Conservation (phyloP, 2,329 filamentous ascomycete species). For the Thielaviopsis populi region DNA sequence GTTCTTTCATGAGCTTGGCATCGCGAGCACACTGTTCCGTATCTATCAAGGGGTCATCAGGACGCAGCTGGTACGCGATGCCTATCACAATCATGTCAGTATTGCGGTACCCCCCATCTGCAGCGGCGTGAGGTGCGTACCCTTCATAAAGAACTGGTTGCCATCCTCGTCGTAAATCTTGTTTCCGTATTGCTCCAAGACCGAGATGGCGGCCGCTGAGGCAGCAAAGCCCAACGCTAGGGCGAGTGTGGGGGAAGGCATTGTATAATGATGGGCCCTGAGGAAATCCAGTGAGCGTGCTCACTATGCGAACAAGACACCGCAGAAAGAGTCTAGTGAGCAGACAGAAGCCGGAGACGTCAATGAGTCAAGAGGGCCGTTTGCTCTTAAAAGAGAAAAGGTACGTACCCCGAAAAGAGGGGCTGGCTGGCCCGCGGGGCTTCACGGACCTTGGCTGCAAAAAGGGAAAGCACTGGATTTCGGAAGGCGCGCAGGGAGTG, state of each 20-base stretch:
- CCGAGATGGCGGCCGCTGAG: slow-evolving; percentile 29
- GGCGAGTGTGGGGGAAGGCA: not conserved
- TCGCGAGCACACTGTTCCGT: slow-evolving; percentile 63
- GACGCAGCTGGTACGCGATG: slow-evolving; percentile 50
- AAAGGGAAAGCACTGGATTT: not conserved
- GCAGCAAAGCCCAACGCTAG: slow-evolving; percentile 19
- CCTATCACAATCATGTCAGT: slow-evolving; percentile 31
- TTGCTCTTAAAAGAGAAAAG: not conserved
- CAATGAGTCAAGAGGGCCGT: not conserved
- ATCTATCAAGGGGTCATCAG: slow-evolving; percentile 59
- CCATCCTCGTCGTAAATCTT: slow-evolving; percentile 78
- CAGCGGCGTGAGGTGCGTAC: slow-evolving; percentile 28
- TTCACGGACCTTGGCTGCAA: not conserved
- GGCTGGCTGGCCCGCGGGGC: not conserved
- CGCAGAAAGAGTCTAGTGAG: not conserved
- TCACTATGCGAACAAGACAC: not conserved
- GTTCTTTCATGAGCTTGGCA: slow-evolving; percentile 58
- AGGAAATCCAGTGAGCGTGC: not conserved
- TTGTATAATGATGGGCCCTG: not conserved
- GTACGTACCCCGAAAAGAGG: not conserved
- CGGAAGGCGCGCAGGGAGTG: not conserved
- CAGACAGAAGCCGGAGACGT: not conserved
- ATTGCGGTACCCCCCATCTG: slow-evolving; percentile 7
- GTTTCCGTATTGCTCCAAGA: slow-evolving; percentile 47
- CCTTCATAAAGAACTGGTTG: slow-evolving; percentile 72